phyloP scores from a whole-genome alignment of 345 rosid genomes.

The Eucalyptus marginata region DNA sequence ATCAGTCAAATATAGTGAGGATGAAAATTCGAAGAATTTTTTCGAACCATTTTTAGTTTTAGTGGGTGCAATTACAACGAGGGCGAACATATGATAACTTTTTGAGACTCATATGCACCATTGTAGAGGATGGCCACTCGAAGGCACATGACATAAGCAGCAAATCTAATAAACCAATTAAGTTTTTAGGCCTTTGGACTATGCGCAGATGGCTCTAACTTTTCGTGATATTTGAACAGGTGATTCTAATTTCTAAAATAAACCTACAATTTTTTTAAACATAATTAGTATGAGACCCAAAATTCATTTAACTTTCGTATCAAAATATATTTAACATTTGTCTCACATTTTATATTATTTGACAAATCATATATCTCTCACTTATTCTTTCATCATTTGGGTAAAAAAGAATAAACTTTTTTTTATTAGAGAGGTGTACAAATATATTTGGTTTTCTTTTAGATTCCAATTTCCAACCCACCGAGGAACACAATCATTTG shows the following conservation, averaged over 20 bases:
- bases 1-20: neutral
- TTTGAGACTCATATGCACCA: neutral
- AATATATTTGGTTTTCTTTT: neutral
- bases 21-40: no score
- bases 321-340: no score
- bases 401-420: neutral
- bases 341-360: no score
- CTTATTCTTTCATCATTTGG: neutral
- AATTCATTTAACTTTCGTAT: no score
- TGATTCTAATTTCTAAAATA: neutral
- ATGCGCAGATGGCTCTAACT: neutral
- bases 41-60: neutral
- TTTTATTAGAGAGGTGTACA: neutral
- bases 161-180: neutral
- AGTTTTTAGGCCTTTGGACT: neutral
- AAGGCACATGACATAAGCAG: neutral
- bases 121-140: neutral
- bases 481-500: neutral
- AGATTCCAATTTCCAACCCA: neutral
- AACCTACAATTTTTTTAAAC: neutral
- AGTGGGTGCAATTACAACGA: neutral
- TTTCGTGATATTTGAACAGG: neutral
- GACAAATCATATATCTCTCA: neutral
- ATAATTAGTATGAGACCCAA: neutral
- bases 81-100: neutral